A percentile compares a stretch with the other conserved stretches of the same genome.
These are phyloP conservation scores for Westerdykella ornata DNA, from an alignment of 2,329 filamentous ascomycete species.

Conservation along the genomic window DNA sequence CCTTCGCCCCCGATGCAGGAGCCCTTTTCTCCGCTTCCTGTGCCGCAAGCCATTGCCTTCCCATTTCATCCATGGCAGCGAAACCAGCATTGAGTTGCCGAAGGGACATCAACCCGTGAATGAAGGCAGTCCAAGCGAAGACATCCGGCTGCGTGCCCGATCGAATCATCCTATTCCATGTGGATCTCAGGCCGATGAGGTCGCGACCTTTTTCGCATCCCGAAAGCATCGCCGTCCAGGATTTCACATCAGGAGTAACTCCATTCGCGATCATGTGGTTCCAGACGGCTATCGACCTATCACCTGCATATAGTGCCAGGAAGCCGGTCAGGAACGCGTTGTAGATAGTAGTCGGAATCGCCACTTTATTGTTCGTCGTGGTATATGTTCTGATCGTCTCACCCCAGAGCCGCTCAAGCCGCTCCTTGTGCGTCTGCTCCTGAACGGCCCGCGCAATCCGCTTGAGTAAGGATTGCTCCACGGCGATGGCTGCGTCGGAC, in stretches of 20 bases:
- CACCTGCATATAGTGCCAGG: constrained; percentile 39
- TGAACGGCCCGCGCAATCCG: constrained; percentile 23
- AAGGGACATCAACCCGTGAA: constrained; percentile 58
- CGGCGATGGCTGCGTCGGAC: constrained; percentile 5
- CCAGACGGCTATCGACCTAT: constrained; percentile 50
- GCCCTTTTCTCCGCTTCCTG: constrained; percentile 16
- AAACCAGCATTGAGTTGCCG: constrained; percentile 53
- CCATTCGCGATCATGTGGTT: constrained; percentile 50
- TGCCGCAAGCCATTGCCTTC: constrained; percentile 49
- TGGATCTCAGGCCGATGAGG: constrained; percentile 52
- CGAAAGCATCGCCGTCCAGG: constrained; percentile 67
- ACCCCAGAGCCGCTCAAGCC: constrained; percentile 22
- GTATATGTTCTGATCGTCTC: constrained; percentile 17
- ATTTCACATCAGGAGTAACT: constrained; percentile 54
- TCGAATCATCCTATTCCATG: constrained; percentile 60
- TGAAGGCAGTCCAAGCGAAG: constrained; percentile 62
- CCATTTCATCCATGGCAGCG: constrained; percentile 60
- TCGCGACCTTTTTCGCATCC: constrained; percentile 60
- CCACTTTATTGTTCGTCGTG: constrained; percentile 3
- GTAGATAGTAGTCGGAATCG: constrained; percentile 33
- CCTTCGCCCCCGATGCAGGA: constrained; percentile 9
- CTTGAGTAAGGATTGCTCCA: constrained; percentile 21
- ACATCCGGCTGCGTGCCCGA: constrained; percentile 57
- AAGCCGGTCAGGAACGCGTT: constrained; percentile 45
- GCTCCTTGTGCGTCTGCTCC: constrained; percentile 8